Evolutionary conservation across 768 basidiomycete genomes (phyloP), one percentile per base, ranked within the genome.

Genomic region (Naganishia randhawae): DNA sequence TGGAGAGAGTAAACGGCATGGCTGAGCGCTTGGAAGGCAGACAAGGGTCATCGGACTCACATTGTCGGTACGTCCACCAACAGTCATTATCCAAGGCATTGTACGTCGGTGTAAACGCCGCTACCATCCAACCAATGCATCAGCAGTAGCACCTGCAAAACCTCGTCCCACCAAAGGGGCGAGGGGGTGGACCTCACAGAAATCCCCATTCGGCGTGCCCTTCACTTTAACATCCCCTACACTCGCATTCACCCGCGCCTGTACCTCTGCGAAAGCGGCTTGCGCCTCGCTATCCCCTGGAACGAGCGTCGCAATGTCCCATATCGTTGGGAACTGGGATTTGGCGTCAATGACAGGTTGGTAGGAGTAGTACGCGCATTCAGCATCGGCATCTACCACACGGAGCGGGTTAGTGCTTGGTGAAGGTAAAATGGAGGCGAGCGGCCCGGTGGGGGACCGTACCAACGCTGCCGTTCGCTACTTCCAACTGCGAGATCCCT

Each of bases 301-400:
- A 19, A 80, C 75, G n/a, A 80, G 68, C n/a, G 50, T 32, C 10
- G 76, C 75, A 1, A 74, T 76, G 13, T 73, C 64, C 77, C 76
- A 79, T 50, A 73, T 71, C 39, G 72, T 69, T n/a, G 79, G 78
- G 67, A 74, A 79, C 8, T 53, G 29, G n/a, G 72, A 51, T 37
- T 67, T 72, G 57, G 67, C 66, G 14, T 63, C 27, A 1, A 52
- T 31, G 0, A 75, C 74, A 13, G 78, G 75, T 13, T 68, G 57
- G 68, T 78, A 81, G 8, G 71, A 73, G 72, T 81, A 81, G 33
- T 65, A 67, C 0, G 75, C 65, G 66, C 81, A 81, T 63, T 80
- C 77, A 17, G 64, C 17, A 1, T 29, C 27, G 7, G 75, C 69
- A 51, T 80, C 78, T 48, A 52, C 32, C 3, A 33, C 11, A 53